Evolutionary conservation across 352 stramenopile species (phyloP).

Genomic region (Phytophthora melonis): DNA sequence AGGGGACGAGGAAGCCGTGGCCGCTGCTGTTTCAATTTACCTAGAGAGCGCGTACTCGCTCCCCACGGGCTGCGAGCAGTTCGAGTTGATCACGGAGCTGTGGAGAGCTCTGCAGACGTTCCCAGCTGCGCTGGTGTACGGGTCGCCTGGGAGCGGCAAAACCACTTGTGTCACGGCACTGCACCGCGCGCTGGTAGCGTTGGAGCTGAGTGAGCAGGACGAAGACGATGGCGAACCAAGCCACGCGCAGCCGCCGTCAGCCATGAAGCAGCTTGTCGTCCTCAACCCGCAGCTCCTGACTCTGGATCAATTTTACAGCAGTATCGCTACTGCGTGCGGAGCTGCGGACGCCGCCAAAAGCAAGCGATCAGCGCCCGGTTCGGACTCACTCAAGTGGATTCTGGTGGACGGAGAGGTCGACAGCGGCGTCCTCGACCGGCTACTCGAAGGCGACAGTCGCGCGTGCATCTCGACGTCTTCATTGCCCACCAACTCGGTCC

Average conservation of each 20-base stretch:
- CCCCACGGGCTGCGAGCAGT: slow-evolving; percentile 20
- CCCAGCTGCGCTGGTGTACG: slow-evolving; percentile 47
- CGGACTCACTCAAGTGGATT: slow-evolving; percentile 34
- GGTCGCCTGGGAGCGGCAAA: slow-evolving; percentile 53
- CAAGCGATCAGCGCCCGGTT: background rate
- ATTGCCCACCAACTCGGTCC: slow-evolving; percentile 17
- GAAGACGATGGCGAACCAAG: slow-evolving; percentile 24
- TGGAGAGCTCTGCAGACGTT: slow-evolving; percentile 45
- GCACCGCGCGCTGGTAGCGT: slow-evolving; percentile 54
- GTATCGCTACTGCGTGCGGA: slow-evolving; percentile 17
- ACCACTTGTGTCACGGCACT: slow-evolving; percentile 57
- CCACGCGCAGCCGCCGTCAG: background rate
- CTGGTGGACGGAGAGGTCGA: slow-evolving; percentile 44
- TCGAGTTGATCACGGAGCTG: slow-evolving; percentile 50
- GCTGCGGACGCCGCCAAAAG: background rate
- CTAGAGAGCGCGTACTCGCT: slow-evolving; percentile 39
- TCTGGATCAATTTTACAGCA: slow-evolving; percentile 46
- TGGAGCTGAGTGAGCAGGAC: slow-evolving; percentile 48
- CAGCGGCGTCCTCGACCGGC: slow-evolving; percentile 36
- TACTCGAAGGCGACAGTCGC: slow-evolving; percentile 35
- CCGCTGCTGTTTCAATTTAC: slow-evolving; percentile 57
- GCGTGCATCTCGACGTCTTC: slow-evolving; percentile 10
- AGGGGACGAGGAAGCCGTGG: slow-evolving; percentile 48
- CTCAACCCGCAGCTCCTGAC: slow-evolving; percentile 45
- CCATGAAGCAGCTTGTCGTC: slow-evolving; percentile 38